Evolutionary conservation across 495 filamentous ascomycete genomes (phyloP).

Genomic region (Oidiodendron maius): DNA sequence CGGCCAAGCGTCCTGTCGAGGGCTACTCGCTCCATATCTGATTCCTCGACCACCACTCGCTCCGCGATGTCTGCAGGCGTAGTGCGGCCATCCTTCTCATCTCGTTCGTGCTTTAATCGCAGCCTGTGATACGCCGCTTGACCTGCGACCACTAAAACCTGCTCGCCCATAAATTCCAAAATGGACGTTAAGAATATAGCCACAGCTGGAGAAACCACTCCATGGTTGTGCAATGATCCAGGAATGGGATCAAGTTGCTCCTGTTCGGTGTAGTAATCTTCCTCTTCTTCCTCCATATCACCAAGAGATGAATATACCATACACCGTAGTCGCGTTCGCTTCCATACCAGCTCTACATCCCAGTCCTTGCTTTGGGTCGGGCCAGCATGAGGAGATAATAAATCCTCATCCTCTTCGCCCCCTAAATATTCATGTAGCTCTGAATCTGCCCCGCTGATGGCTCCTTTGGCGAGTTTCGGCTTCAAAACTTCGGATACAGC

Average conservation of each 20-base stretch:
- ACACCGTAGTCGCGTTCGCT: slow-evolving; percentile 80
- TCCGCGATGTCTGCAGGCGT: slow-evolving; percentile 40
- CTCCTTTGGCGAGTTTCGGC: slow-evolving; percentile 78
- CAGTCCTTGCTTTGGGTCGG: slow-evolving; percentile 52
- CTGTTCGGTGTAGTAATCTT: slow-evolving; percentile 74
- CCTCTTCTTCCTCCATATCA: slow-evolving; percentile 96
- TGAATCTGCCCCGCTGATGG: slow-evolving; percentile 82
- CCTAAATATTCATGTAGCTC: slow-evolving; percentile 86
- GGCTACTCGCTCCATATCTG: slow-evolving; percentile 89
- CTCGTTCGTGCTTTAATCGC: slow-evolving; percentile 41
- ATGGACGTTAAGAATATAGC: slow-evolving; percentile 95
- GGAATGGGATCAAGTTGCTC: slow-evolving; percentile 54
- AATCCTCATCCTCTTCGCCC: slow-evolving; percentile 66
- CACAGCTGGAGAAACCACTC: slow-evolving; percentile 81
- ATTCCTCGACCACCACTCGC: slow-evolving; percentile 76
- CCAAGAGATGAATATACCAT: slow-evolving; percentile 98
- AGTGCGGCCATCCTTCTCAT: slow-evolving; percentile 40
- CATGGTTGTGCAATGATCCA: slow-evolving; percentile 32
- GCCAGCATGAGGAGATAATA: slow-evolving; percentile 46
- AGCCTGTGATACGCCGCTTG: slow-evolving; percentile 78
- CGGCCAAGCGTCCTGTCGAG: slow-evolving; percentile 81
- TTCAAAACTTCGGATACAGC: slow-evolving; percentile 86
- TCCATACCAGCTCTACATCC: slow-evolving; percentile 87
- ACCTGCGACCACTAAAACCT: slow-evolving; percentile 79
- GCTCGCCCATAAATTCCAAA: slow-evolving; percentile 90